Evolutionary conservation across 306 rosid species (phyloP).

Genomic region (Casuarina equisetifolia): DNA sequence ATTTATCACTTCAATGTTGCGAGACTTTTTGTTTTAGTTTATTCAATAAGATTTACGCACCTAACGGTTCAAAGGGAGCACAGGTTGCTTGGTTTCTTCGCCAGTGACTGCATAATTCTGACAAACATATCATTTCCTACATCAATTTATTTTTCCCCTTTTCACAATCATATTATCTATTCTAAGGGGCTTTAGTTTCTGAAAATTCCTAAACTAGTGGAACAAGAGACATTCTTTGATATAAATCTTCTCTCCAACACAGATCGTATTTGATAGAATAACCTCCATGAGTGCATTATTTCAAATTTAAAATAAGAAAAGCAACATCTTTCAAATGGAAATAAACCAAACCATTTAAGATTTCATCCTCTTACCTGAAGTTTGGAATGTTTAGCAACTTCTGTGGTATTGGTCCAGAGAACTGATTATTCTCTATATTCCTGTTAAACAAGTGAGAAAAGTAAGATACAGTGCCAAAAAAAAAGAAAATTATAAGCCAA

Average conservation of each 20-base stretch:
- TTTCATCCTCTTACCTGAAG: conserved; percentile 51
- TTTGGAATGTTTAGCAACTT: conserved; percentile 70
- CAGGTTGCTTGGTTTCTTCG: conserved; percentile 20
- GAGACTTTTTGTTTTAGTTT: neutral
- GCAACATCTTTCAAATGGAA: conserved; percentile 24
- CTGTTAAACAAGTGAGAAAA: conserved; percentile 47
- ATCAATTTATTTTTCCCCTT: conserved; percentile 2
- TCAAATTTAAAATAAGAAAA: conserved; percentile 23
- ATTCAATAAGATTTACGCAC: conserved; percentile 8
- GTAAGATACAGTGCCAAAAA: neutral
- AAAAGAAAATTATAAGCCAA: neutral
- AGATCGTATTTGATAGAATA: neutral
- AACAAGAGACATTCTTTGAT: neutral
- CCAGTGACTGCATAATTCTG: conserved; percentile 5
- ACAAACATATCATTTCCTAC: neutral
- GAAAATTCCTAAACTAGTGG: neutral
- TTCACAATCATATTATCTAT: neutral
- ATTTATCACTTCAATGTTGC: neutral
- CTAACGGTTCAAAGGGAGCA: conserved; percentile 11
- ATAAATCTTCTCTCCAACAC: neutral
- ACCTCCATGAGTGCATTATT: conserved; percentile 16
- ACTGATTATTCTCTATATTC: conserved; percentile 81
- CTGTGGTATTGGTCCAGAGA: conserved; percentile 78
- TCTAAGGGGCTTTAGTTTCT: neutral
- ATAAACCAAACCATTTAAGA: conserved; percentile 15